phyloP scores from a whole-genome alignment of 208 protist species.

The Crithidia bombi region DNA sequence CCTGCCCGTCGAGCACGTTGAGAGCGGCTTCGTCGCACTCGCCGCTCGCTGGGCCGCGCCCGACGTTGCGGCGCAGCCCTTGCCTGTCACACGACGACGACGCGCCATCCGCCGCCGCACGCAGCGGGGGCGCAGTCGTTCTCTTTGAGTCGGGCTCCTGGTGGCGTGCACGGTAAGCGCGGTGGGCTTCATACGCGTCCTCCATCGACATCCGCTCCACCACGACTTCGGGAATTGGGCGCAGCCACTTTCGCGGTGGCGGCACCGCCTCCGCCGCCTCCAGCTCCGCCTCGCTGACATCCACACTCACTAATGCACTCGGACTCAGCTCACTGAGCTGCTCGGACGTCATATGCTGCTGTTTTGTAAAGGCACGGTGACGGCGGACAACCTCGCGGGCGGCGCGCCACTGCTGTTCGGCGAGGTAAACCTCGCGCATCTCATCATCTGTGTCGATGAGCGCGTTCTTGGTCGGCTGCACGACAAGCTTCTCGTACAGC shows the following conservation, averaged over 20 bases:
- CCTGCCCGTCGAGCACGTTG: conserved; percentile 10
- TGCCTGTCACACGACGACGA: too few species aligned
- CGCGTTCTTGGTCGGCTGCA: conserved; percentile 13
- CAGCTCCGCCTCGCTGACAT: conserved; percentile 8
- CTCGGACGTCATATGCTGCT: conserved; percentile 9
- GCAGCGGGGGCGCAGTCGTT: neutral
- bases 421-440: conserved; percentile 24
- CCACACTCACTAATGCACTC: neutral
- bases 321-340: neutral
- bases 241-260: conserved; percentile 16
- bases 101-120: neutral
- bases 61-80: neutral
- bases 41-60: neutral
- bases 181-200: conserved; percentile 13
- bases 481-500: conserved; percentile 35
- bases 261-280: conserved; percentile 21
- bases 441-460: conserved; percentile 47
- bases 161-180: conserved; percentile 12
- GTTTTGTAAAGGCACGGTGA: conserved; percentile 1
- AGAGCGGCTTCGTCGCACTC: conserved; percentile 15
- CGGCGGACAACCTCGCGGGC: conserved; percentile 18
- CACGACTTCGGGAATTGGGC: conserved; percentile 20
- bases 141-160: neutral
- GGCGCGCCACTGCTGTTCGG: conserved; percentile 37
- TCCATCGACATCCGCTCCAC: conserved; percentile 29